A percentile compares a stretch with the other conserved stretches of the same genome.
Conservation (phyloP, 78 protist genomes). For the Dictyostelium citrinum region DNA sequence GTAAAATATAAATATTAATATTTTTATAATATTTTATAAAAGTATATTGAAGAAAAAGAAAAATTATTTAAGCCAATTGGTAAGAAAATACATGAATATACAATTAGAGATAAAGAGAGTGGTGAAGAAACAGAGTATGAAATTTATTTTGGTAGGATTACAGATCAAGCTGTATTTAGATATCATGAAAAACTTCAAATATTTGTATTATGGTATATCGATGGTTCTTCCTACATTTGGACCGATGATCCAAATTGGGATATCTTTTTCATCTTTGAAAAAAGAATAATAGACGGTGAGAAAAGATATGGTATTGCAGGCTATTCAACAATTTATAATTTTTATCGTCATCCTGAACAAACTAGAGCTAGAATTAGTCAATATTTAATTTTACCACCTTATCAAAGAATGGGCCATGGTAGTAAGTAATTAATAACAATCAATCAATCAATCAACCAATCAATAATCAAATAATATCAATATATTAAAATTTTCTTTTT, state of each 20-base stretch:
- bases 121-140: slow-evolving; percentile 46
- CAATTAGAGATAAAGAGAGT: slow-evolving; percentile 12
- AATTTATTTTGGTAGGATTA: slow-evolving; percentile 43
- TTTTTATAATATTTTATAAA: too few relatives aligned
- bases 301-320: slow-evolving; percentile 57
- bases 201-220: slow-evolving; percentile 58
- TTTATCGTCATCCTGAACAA: slow-evolving; percentile 66
- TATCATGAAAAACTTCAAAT: slow-evolving; percentile 58
- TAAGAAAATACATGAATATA: slow-evolving; percentile 17
- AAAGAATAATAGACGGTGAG: slow-evolving; percentile 27
- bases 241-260: slow-evolving; percentile 63
- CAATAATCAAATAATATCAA: too few relatives aligned
- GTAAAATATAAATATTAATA: too few relatives aligned
- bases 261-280: slow-evolving; percentile 37
- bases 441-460: too few relatives aligned
- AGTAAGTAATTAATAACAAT: slow-evolving; percentile 32
- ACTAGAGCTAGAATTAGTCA: slow-evolving; percentile 53
- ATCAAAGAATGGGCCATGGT: slow-evolving; percentile 73
- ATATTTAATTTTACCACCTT: slow-evolving; percentile 52
- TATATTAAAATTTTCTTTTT: too few relatives aligned
- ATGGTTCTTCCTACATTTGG: slow-evolving; percentile 32
- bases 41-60: slow-evolving; percentile 69
- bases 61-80: slow-evolving; percentile 45
- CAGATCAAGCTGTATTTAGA: slow-evolving; percentile 18
- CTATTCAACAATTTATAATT: slow-evolving; percentile 56